phyloP scores from a whole-genome alignment of 306 rosid species.

The Herpetospermum pedunculosum region DNA sequence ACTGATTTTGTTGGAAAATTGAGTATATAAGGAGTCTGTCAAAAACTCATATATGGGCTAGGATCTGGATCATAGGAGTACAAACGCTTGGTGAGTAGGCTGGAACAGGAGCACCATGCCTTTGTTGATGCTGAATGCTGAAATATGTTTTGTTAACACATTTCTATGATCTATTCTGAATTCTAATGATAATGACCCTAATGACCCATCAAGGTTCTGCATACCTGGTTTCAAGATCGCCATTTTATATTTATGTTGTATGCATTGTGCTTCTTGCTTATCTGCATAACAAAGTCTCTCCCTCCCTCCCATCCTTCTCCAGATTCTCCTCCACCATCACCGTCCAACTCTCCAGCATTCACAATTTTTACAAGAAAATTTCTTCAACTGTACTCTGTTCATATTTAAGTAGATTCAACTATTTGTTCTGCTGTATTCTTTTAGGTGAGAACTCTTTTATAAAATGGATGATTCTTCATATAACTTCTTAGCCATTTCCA shows the following conservation, averaged over 20 bases:
- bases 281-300: not conserved
- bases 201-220: not conserved
- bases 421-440: constrained; percentile 1
- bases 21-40: not conserved
- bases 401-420: not conserved
- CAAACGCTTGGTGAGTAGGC: not conserved
- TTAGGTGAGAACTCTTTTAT: not conserved
- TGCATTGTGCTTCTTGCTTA: not conserved
- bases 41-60: not conserved
- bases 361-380: not conserved
- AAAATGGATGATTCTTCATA: not conserved
- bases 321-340: not conserved
- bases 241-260: not conserved
- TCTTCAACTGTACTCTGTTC: not conserved
- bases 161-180: not conserved
- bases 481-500: not conserved
- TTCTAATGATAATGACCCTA: no score
- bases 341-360: not conserved
- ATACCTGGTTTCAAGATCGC: not conserved
- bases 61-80: not conserved
- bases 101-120: not conserved
- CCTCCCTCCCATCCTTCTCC: not conserved
- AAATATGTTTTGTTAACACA: not conserved
- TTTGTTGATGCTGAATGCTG: not conserved
- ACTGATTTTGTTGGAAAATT: not conserved